A percentile compares a stretch with the other conserved stretches of the same genome.
Evolutionary conservation across 1,284 basidiomycete genomes (phyloP).

Genomic region (Cerioporus squamosus): DNA sequence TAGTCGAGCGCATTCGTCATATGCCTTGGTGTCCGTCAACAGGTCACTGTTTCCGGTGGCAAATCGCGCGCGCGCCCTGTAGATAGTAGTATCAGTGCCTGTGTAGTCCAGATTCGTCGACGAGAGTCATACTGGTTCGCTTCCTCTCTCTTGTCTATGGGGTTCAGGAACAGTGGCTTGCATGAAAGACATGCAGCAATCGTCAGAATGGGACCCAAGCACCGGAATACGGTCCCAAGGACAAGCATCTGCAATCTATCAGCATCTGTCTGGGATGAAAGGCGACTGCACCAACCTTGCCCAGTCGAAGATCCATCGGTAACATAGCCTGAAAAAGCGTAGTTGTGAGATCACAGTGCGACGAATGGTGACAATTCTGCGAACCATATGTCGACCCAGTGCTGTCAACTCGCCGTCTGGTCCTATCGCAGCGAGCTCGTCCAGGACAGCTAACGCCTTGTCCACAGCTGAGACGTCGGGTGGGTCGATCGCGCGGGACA

Average conservation of each 20-base stretch:
- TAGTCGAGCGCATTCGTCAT: slow-evolving; percentile 66
- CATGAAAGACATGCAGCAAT: slow-evolving; percentile 85
- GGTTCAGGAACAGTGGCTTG: slow-evolving; percentile 85
- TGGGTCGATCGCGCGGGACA: slow-evolving; percentile 83
- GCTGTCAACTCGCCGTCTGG: slow-evolving; percentile 74
- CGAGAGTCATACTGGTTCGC: slow-evolving; percentile 59
- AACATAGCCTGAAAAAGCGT: slow-evolving; percentile 63
- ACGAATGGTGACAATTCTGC: slow-evolving; percentile 17
- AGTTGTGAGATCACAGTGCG: slow-evolving; percentile 10
- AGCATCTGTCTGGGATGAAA: background rate
- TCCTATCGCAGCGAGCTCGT: slow-evolving; percentile 81
- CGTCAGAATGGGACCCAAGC: slow-evolving; percentile 78
- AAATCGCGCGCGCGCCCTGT: slow-evolving; percentile 73
- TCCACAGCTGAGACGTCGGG: slow-evolving; percentile 82
- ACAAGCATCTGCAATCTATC: slow-evolving; percentile 73
- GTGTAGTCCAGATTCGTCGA: background rate
- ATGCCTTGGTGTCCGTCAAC: slow-evolving; percentile 82
- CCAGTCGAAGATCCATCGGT: slow-evolving; percentile 88
- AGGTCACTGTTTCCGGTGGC: slow-evolving; percentile 82
- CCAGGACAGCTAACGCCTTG: slow-evolving; percentile 75
- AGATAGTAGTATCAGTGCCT: background rate
- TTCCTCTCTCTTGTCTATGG: slow-evolving; percentile 85
- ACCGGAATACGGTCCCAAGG: slow-evolving; percentile 80
- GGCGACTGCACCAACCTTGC: slow-evolving; percentile 58
- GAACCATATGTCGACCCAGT: slow-evolving; percentile 81